Conservation (phyloP, 2,329 filamentous ascomycete genomes). For the Colletotrichum costaricense region DNA sequence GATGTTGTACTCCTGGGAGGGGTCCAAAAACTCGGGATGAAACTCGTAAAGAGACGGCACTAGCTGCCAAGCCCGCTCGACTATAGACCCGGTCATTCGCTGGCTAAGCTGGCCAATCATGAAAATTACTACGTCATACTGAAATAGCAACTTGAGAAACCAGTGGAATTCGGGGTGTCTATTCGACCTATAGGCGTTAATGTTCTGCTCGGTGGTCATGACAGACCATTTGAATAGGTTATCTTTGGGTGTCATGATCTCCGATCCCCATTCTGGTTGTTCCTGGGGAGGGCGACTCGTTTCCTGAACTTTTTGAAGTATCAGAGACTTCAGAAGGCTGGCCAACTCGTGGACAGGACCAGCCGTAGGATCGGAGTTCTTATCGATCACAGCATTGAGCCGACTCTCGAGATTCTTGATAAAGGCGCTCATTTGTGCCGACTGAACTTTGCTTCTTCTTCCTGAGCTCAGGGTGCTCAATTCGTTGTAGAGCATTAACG, state of each 20-base stretch:
- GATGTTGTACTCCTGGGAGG: slow-evolving; percentile 28
- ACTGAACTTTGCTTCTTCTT: slow-evolving; percentile 24
- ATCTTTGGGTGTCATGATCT: slow-evolving; percentile 61
- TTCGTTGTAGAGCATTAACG: slow-evolving; percentile 49
- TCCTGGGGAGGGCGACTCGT: slow-evolving; percentile 58
- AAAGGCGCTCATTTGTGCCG: slow-evolving; percentile 50
- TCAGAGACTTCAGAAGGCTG: slow-evolving; percentile 55
- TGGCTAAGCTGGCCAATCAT: slow-evolving; percentile 64
- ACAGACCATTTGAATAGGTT: slow-evolving; percentile 67
- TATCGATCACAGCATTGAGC: slow-evolving; percentile 56
- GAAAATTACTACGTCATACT: slow-evolving; percentile 66
- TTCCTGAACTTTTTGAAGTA: slow-evolving; percentile 60
- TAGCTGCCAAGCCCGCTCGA: slow-evolving; percentile 64
- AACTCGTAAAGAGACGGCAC: slow-evolving; percentile 58
- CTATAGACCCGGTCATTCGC: slow-evolving; percentile 58
- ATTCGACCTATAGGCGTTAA: slow-evolving; percentile 55
- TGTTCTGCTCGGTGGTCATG: slow-evolving; percentile 58
- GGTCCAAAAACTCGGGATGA: slow-evolving; percentile 62
- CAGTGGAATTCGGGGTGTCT: slow-evolving; percentile 59
- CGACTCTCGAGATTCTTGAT: slow-evolving; percentile 54
- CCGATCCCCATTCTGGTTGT: slow-evolving; percentile 60
- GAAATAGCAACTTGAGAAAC: slow-evolving; percentile 65
- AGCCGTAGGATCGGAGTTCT: slow-evolving; percentile 61
- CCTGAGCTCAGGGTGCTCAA: slow-evolving; percentile 16
- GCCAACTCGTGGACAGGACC: slow-evolving; percentile 65